These are phyloP conservation scores for Dactylonectria macrodidyma DNA, from an alignment of 2,329 filamentous ascomycete genomes.

Conservation along the genomic window DNA sequence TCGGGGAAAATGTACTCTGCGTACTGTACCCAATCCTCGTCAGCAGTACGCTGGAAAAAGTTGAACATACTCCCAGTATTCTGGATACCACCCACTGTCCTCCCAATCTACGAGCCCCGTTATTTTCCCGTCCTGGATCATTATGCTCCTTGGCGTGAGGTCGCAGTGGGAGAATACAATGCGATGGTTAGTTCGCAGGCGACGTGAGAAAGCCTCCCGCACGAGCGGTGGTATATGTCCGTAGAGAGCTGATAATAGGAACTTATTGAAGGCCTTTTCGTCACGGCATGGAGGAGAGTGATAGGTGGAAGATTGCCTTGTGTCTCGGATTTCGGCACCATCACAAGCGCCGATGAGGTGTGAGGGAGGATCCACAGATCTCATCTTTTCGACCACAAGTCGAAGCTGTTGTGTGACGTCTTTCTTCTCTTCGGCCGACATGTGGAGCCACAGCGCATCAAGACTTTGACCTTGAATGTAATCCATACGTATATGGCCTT, in stretches of 20 bases:
- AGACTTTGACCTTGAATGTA: conserved; percentile 47
- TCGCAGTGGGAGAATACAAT: conserved; percentile 67
- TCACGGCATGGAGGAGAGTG: conserved; percentile 39
- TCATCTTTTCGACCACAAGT: conserved; percentile 45
- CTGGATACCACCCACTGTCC: conserved; percentile 61
- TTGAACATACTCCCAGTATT: conserved; percentile 58
- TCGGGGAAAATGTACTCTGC: conserved; percentile 44
- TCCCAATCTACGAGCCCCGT: conserved; percentile 65
- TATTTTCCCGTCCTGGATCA: conserved; percentile 56
- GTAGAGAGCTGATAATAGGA: conserved; percentile 38
- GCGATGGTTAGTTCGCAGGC: conserved; percentile 46
- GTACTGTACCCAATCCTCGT: conserved; percentile 40
- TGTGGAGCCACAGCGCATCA: conserved; percentile 44
- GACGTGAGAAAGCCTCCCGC: conserved; percentile 39
- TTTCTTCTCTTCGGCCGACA: conserved; percentile 41
- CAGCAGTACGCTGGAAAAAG: conserved; percentile 46
- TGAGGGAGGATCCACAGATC: conserved; percentile 40
- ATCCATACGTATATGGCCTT: conserved; percentile 42
- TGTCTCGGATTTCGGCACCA: conserved; percentile 47
- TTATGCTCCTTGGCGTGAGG: conserved; percentile 61
- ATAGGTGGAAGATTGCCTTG: conserved; percentile 39
- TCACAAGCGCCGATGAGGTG: conserved; percentile 46
- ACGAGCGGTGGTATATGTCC: conserved; percentile 37
- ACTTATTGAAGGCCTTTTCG: conserved; percentile 47
- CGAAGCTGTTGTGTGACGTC: conserved; percentile 45